A percentile compares a stretch with the other conserved stretches of the same genome.
Conservation (phyloP, 495 filamentous ascomycete species). For the Daldinia loculata region DNA sequence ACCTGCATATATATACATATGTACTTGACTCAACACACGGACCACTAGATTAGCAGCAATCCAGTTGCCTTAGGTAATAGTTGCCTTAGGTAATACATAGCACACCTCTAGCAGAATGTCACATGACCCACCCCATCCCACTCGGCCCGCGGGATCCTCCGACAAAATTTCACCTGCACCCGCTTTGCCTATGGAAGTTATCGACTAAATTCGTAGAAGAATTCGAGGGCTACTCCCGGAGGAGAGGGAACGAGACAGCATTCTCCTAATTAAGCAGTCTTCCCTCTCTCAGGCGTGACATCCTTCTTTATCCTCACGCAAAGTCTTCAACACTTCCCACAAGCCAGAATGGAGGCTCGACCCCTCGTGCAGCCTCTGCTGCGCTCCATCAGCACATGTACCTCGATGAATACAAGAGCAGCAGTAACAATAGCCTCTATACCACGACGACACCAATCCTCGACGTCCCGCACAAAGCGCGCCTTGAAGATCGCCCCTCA, state of each 20-base stretch:
- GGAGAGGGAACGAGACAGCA: conserved; percentile 12
- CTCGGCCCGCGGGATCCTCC: conserved; percentile 31
- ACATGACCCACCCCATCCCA: conserved; percentile 11
- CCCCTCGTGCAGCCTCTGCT: conserved; percentile 41
- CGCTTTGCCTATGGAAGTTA: background rate
- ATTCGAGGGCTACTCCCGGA: background rate
- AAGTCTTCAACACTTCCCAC: background rate
- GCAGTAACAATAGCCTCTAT: conserved; percentile 44
- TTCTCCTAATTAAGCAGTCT: background rate
- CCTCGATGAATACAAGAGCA: conserved; percentile 60
- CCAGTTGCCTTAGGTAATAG: background rate
- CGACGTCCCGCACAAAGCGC: conserved; percentile 74
- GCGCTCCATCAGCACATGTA: conserved; percentile 34
- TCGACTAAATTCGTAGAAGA: background rate
- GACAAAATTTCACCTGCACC: conserved; percentile 26
- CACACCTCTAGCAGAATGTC: background rate
- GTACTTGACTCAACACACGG: background rate
- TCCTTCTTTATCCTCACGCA: background rate
- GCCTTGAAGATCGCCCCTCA: conserved; percentile 77
- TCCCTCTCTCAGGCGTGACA: background rate
- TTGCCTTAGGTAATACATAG: background rate
- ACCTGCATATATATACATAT: background rate
- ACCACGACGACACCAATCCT: conserved; percentile 71
- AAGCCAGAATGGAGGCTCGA: conserved; percentile 43
- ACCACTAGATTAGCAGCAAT: background rate